Evolutionary conservation across 495 filamentous ascomycete genomes (phyloP).

Genomic region (Aspergillus campestris): DNA sequence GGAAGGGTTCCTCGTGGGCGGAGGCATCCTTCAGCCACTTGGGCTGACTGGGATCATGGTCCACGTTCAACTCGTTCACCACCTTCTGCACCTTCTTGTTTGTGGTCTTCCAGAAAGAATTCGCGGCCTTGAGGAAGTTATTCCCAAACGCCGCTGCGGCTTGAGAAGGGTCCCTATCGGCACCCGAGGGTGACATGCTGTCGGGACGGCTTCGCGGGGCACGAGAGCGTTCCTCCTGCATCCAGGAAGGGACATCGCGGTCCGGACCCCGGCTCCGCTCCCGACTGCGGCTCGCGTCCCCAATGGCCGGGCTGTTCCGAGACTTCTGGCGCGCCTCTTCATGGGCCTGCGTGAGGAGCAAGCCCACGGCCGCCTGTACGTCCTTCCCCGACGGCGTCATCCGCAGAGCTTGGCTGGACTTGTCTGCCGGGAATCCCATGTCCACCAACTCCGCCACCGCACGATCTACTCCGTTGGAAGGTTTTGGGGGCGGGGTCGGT

Average conservation of each 20-base stretch:
- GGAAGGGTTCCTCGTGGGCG: slow-evolving; percentile 21
- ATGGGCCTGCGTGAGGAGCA: slow-evolving; percentile 87
- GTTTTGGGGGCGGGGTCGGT: slow-evolving; percentile 26
- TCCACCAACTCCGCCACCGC: slow-evolving; percentile 88
- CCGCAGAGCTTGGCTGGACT: slow-evolving; percentile 65
- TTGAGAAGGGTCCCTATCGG: slow-evolving; percentile 70
- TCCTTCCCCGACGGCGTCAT: slow-evolving; percentile 72
- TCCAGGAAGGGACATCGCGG: slow-evolving; percentile 30
- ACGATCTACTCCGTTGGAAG: slow-evolving; percentile 59
- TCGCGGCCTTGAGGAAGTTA: slow-evolving; percentile 86
- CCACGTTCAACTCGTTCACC: slow-evolving; percentile 77
- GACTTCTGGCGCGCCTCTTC: slow-evolving; percentile 57
- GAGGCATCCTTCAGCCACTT: slow-evolving; percentile 83
- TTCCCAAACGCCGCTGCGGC: slow-evolving; percentile 73
- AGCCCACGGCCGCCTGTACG: slow-evolving; percentile 81
- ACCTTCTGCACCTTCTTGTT: slow-evolving; percentile 94
- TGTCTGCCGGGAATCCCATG: slow-evolving; percentile 85
- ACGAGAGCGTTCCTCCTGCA: slow-evolving; percentile 23
- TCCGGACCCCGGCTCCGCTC: slow-evolving; percentile 33
- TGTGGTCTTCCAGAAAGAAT: slow-evolving; percentile 85
- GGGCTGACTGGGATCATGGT: slow-evolving; percentile 76
- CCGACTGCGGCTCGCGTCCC: slow-evolving; percentile 21
- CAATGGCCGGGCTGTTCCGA: slow-evolving; percentile 23
- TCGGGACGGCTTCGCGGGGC: slow-evolving; percentile 35
- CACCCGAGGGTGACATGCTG: slow-evolving; percentile 48